These are phyloP conservation scores for Macadamia tetraphylla DNA, from an alignment of 164 flowering plant species.

Conservation along the genomic window DNA sequence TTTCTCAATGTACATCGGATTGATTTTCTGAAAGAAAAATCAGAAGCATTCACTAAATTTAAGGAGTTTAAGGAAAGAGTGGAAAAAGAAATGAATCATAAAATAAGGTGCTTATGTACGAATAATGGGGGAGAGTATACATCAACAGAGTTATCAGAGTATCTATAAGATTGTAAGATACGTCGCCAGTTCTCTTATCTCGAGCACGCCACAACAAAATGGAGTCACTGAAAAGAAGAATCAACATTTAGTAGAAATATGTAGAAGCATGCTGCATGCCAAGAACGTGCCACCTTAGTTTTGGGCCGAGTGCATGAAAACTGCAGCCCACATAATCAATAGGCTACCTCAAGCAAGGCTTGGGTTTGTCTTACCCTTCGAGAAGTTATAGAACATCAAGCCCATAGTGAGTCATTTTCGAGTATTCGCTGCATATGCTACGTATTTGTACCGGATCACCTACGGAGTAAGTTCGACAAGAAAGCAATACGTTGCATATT, in stretches of 20 bases:
- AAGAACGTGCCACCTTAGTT: no score
- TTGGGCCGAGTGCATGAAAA: not conserved
- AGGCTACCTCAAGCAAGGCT: no score
- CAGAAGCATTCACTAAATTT: no score
- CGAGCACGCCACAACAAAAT: constrained; percentile 19
- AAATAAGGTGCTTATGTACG: not conserved
- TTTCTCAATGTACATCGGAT: constrained; percentile 20
- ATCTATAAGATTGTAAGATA: not conserved
- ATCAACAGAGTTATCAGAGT: not conserved
- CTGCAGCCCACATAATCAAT: no score
- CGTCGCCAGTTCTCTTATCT: constrained; percentile 16
- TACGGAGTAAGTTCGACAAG: no score
- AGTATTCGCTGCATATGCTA: no score
- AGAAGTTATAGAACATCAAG: no score
- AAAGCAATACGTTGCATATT: no score
- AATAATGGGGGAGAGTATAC: not conserved
- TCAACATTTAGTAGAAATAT: no score
- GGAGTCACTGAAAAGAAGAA: constrained; percentile 10
- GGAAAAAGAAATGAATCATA: constrained; percentile 2
- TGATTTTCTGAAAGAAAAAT: not conserved
- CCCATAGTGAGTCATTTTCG: no score
- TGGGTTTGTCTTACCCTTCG: not conserved
- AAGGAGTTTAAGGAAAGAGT: not conserved
- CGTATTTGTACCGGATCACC: no score
- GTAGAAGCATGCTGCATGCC: no score